A percentile compares a stretch with the other conserved stretches of the same genome.
phyloP scores from a whole-genome alignment of 2,329 filamentous ascomycete species.

The Pyricularia grisea region DNA sequence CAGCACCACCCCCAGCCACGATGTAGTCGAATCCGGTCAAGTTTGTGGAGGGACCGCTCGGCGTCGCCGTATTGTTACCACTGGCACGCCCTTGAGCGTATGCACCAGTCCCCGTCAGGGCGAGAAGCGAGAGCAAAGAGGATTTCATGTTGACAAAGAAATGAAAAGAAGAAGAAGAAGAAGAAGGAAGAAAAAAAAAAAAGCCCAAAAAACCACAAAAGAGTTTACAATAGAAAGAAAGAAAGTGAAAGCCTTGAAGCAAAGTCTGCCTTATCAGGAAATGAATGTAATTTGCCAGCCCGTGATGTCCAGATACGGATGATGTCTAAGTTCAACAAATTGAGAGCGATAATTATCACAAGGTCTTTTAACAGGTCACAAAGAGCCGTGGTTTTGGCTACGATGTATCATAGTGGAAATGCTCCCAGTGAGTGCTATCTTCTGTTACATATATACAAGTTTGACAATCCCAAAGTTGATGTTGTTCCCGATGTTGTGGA shows the following conservation, averaged over 20 bases:
- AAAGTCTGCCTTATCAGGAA: neutral
- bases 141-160: neutral
- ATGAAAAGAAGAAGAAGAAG: neutral
- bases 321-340: neutral
- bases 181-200: neutral
- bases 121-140: neutral
- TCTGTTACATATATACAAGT: neutral
- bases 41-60: slow-evolving; percentile 17
- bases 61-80: slow-evolving; percentile 12
- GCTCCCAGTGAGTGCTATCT: neutral
- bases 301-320: neutral
- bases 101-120: neutral
- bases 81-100: neutral
- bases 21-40: slow-evolving; percentile 26
- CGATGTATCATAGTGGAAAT: neutral
- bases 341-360: neutral
- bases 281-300: neutral
- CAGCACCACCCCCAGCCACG: slow-evolving; percentile 25
- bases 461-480: neutral
- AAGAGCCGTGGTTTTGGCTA: neutral
- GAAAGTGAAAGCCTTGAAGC: neutral
- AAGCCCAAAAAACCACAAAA: neutral
- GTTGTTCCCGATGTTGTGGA: neutral
- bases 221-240: neutral
- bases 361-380: neutral